These are phyloP conservation scores for Ettlia oleoabundans DNA, from an alignment of 139 green algal species.

Conservation along the genomic window DNA sequence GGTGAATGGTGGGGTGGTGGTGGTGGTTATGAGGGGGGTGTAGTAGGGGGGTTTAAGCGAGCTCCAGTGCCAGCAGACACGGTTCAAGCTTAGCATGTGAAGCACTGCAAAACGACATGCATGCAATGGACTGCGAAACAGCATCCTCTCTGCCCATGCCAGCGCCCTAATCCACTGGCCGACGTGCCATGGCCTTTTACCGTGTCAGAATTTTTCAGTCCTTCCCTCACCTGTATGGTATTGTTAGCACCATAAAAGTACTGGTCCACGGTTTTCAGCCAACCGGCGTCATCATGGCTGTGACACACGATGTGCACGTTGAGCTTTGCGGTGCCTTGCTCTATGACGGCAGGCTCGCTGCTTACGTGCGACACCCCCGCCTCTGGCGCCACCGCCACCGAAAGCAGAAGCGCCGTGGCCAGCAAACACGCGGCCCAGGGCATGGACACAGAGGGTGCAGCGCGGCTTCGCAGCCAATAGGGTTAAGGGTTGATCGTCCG, in stretches of 20 bases:
- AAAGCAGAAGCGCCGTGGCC: not conserved
- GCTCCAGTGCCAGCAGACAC: not conserved
- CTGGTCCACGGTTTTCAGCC: conserved; percentile 93
- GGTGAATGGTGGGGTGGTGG: too few species aligned
- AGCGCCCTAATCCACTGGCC: not conserved
- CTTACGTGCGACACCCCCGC: too few species aligned
- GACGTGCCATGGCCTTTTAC: too few species aligned
- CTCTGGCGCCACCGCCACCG: not conserved
- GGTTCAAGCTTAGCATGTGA: not conserved
- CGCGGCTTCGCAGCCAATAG: too few species aligned
- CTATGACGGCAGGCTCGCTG: not conserved
- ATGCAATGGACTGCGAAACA: not conserved
- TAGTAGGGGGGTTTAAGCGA: not conserved
- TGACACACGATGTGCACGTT: conserved; percentile 90
- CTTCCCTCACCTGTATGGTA: conserved; percentile 70
- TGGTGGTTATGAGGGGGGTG: too few species aligned
- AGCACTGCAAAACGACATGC: not conserved
- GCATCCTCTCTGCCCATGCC: not conserved
- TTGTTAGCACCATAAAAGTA: conserved; percentile 83
- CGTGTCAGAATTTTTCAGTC: not conserved
- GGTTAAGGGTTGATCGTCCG: too few species aligned
- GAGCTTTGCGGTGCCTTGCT: conserved; percentile 29
- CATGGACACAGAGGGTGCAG: too few species aligned
- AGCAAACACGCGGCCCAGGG: too few species aligned
- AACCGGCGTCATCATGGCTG: conserved; percentile 89